Conservation (phyloP, 208 protist genomes). For the Wallacemonas sp. region DNA sequence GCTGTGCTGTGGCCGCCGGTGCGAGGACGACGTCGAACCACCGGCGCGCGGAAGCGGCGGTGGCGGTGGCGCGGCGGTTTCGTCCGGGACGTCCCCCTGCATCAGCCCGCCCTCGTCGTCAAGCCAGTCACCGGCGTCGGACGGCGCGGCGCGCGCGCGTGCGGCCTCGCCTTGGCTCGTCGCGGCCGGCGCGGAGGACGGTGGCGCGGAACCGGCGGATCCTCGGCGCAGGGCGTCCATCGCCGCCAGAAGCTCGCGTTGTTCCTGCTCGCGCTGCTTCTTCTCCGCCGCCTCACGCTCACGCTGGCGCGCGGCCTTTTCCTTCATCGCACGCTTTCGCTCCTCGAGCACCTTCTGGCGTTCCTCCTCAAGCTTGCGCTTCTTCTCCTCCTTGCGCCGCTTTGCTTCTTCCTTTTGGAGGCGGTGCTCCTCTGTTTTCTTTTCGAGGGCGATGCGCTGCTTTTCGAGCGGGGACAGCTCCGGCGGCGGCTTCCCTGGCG, state of each 20-base stretch:
- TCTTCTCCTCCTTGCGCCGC: constrained; percentile 11
- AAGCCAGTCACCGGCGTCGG: constrained; percentile 9
- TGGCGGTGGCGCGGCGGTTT: background rate
- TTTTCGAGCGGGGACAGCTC: background rate
- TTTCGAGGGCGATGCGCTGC: constrained; percentile 7
- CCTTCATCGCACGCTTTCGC: background rate
- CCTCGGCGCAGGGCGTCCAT: constrained; percentile 13
- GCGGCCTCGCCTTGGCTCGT: no score
- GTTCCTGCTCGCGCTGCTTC: background rate
- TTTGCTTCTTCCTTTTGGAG: constrained; percentile 11
- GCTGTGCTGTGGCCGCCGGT: background rate
- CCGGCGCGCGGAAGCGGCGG: background rate
- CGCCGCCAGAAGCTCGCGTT: constrained; percentile 9
- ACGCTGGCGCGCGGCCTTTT: constrained; percentile 7
- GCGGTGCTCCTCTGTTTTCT: constrained; percentile 7
- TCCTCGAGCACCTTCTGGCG: background rate
- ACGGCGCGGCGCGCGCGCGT: background rate
- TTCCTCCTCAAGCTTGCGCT: constrained; percentile 11
- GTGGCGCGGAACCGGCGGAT: no score
- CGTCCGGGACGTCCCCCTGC: background rate
- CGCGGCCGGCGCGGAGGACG: no score
- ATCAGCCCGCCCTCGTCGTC: constrained; percentile 12
- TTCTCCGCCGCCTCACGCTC: constrained; percentile 1
- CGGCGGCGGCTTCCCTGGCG: constrained; percentile 10
- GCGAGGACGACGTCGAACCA: background rate